Conservation (phyloP, 169 alveolate genomes). For the Cryptosporidium muris region DNA sequence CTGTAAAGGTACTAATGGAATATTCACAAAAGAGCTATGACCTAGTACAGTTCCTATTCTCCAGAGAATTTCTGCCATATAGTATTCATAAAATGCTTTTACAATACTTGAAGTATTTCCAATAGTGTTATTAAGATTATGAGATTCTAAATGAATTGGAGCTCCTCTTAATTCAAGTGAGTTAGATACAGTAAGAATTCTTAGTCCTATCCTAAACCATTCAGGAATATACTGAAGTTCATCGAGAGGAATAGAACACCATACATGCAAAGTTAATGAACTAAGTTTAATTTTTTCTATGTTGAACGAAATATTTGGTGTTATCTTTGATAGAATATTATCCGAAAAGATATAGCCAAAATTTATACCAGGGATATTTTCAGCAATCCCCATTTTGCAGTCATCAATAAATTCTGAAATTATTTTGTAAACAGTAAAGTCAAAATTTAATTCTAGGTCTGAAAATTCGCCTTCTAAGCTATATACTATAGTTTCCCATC, state of each 20-base stretch:
- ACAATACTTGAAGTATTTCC: conserved; percentile 39
- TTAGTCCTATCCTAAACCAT: conserved; percentile 62
- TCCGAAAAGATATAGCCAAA: too few relatives aligned
- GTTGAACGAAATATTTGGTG: conserved; percentile 42
- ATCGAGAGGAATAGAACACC: conserved; percentile 65
- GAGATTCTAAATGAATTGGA: conserved; percentile 60
- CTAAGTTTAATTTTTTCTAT: conserved; percentile 57
- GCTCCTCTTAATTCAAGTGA: conserved; percentile 72
- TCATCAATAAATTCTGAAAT: conserved; percentile 41
- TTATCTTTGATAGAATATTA: conserved; percentile 16
- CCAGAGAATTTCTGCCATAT: conserved; percentile 73
- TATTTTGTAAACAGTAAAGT: conserved; percentile 56
- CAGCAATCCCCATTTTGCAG: neutral
- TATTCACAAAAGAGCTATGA: conserved; percentile 86
- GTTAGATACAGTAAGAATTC: conserved; percentile 65
- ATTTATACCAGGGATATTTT: too few relatives aligned
- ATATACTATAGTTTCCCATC: conserved; percentile 65
- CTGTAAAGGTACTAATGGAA: conserved; percentile 88
- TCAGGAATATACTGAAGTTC: conserved; percentile 59
- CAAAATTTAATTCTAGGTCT: conserved; percentile 68
- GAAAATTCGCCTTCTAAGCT: conserved; percentile 33
- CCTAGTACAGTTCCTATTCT: conserved; percentile 86
- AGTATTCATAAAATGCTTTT: conserved; percentile 57
- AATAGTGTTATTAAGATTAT: conserved; percentile 48
- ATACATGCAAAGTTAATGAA: conserved; percentile 32